A percentile compares a stretch with the other conserved stretches of the same genome.
phyloP scores from a whole-genome alignment of 2,329 filamentous ascomycete species.

The Fusarium sp. region DNA sequence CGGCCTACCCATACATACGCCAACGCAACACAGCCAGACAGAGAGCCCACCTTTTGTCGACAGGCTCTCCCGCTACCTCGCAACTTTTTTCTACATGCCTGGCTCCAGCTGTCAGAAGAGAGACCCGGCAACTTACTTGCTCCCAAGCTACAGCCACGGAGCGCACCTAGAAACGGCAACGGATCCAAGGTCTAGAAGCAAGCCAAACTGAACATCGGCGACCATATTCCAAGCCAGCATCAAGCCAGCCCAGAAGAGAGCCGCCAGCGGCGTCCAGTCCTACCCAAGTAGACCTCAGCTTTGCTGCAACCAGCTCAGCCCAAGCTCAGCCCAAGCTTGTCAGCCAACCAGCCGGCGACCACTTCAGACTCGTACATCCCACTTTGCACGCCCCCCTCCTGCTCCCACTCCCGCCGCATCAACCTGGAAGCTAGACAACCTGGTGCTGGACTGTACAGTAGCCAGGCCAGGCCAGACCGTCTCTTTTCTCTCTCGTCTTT shows the following conservation, averaged over 20 bases:
- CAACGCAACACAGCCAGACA: conserved; percentile 12
- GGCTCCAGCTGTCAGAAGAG: not conserved
- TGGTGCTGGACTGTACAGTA: not conserved
- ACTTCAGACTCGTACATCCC: conserved; percentile 27
- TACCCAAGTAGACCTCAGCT: not conserved
- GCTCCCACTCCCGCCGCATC: conserved; percentile 12
- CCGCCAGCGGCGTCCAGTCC: conserved; percentile 11
- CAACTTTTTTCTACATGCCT: not conserved
- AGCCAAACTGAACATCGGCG: not conserved
- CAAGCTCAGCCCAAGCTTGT: conserved; percentile 29
- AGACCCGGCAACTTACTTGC: not conserved
- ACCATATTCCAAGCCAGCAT: not conserved
- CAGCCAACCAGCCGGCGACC: conserved; percentile 21
- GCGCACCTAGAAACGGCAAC: not conserved
- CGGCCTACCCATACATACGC: not conserved
- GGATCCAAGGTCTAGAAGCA: not conserved
- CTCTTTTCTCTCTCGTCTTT: conserved; percentile 3
- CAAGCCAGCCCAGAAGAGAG: conserved; percentile 1
- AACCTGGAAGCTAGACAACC: not conserved
- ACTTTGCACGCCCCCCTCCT: conserved; percentile 4
- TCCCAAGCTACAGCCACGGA: not conserved
- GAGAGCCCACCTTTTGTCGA: conserved; percentile 10
- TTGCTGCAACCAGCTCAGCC: conserved; percentile 28
- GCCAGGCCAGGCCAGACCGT: not conserved
- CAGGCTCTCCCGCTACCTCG: not conserved